Evolutionary conservation across 1,139 yeast species (phyloP), one percentile per base, ranked within the genome.

Genomic region (Taphrina deformans): DNA sequence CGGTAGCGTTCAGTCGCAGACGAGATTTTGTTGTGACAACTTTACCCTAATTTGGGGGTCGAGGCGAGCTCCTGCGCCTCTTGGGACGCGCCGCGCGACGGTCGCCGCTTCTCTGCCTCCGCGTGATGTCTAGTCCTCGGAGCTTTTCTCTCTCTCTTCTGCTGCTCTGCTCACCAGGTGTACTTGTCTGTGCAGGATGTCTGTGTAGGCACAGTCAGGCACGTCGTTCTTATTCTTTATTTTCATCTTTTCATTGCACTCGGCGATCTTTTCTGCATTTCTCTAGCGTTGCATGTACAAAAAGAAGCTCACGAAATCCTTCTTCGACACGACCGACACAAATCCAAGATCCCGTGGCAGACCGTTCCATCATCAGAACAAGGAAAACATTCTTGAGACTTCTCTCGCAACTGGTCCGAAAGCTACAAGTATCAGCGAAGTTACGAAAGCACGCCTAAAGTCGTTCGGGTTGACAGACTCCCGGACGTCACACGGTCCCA

Each of bases 291-390:
- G 58, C 33, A 53, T 53, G 58, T 53, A 38, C 58, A 53, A 38
- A 27, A 53, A 53, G 46, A 53, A 53, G 16, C 35, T 18, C 26
- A 53, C 58, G n/a, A 53, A 53, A 31, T 53, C 58, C 23, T 53
- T 53, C 46, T 53, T 53, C 40, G 58, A 53, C 10, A 38, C 58
- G 12, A 27, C 21, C 3, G 41, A 33, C 18, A 18, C 31, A 2
- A 24, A 53, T 41, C 1, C 35, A 12, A 53, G 24, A 40, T 10
- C 31, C 1, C 46, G 46, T 18, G 23, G 35, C 21, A 14, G 45
- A n/a, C 33, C 55, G 3, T 24, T 10, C 21, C 18, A 52, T n/a
- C 21, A 38, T n/a, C 35, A 38, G 2, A 31, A 53, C 48, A 53
- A 53, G 35, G 58, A 53, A 21, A 53, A 53, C 33, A n/a, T 35